Evolutionary conservation across 495 filamentous ascomycete species (phyloP), one percentile per base, ranked within the genome.

Genomic region (Talaromyces stipitatus): DNA sequence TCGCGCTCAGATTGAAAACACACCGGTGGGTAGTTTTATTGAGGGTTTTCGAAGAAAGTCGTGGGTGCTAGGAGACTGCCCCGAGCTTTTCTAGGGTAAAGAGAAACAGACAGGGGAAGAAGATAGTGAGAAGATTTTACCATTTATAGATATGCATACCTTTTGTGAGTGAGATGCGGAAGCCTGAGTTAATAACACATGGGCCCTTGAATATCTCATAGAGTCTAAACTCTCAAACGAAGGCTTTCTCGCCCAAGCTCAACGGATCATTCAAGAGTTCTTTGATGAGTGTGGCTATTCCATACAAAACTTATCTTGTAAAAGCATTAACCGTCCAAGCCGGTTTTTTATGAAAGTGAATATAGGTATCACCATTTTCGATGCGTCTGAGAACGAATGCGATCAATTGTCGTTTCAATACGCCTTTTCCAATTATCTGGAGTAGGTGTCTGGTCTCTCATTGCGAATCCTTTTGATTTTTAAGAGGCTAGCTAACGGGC

Each of bases 251-350:
- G 16, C 1, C 18, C 11, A 47, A 47, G n/a, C 22, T 38, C 22
- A 58, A 45, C 47, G 41, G 27, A 43, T 36, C 52, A 33, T 58
- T 54, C 50, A 58, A 32, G 47, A 58, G 16, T 58, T 58, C 22
- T 58, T 30, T 8, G 32, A 54, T 5, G 14, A 26, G 16, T 47
- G 43, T 23, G 43, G 43, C 11, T 14, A 47, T 47, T 12, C 29
- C 30, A 41, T 52, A 54, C 56, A 58, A 32, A 14, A 54, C 38
- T 10, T 58, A 47, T 47, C 43, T 26, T 1, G 1, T 47, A 23
- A 18, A 47, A 26, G 43, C 1, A 47, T 10, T 47, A 23, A 20
- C 43, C 1, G 43, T 16, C 1, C 16, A 47, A 16, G 16, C 16
- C 16, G 43, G 1, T n/a, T 10, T 47, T 16, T 14, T 11, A 10